Base-by-base conservation (phyloP, 108 stramenopile genomes). In the Mediolabrus comicus region DNA sequence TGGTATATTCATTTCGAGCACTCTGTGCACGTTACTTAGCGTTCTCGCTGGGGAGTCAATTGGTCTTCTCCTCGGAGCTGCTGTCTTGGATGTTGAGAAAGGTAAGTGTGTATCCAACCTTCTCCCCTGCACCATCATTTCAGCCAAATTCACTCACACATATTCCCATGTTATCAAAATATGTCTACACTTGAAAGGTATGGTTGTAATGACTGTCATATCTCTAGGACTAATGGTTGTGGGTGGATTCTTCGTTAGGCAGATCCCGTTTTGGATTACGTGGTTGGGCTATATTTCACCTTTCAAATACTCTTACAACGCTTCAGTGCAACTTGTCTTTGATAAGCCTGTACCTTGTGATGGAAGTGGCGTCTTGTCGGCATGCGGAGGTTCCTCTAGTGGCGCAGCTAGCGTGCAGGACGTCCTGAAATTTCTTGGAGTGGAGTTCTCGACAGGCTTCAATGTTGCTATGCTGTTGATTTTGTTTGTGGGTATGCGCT, bases 21-120 rank as follows among this genome's bases (percentile, higher is more conserved):
- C 81, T 7, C 19, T 79, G 2, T 80, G 78, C 56, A 76, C 71
- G 13, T 67, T 88, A 9, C 31, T 91, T 55, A 72, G 71, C 35
- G 87, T 86, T 34, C 57, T 91, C 54, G 84, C 90, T n/a, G 87
- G 90, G 4, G 90, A 88, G 58, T 70, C 85, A 24, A 70, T 88
- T 53, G 90, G 87, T 22, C 61, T 91, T 31, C 51, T 87, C 51
- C 53, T 88, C 34, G 90, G 90, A 26, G 82, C 90, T 24, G 59
- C 82, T 30, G 81, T 91, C 26, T 68, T 85, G 29, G 87, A 87
- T 53, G 56, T 88, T 60, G 76, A 87, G 62, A 75, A 81, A 62
- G 79, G 68, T 10, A n/a, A n/a, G n/a, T n/a, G n/a, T n/a, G n/a
- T n/a, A n/a, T n/a, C n/a, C n/a, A n/a, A n/a, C n/a, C n/a, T n/a